Conservation (phyloP, 768 basidiomycete genomes). For the Mycena rebaudengoi region DNA sequence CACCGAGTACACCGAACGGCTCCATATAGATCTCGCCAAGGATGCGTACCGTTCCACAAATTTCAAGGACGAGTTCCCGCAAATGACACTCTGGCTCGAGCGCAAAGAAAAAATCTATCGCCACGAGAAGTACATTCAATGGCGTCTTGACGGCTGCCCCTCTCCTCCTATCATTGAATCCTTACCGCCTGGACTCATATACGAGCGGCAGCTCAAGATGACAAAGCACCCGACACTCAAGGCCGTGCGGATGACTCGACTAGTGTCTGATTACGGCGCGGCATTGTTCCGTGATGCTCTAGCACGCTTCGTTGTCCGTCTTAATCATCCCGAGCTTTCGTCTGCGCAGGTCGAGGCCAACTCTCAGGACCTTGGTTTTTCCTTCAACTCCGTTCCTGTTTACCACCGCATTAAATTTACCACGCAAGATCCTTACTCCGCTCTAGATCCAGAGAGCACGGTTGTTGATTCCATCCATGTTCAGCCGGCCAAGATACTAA, state of each 20-base stretch:
- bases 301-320: not conserved
- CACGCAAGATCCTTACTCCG: not conserved
- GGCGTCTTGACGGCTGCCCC: not conserved
- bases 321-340: not conserved
- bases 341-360: not conserved
- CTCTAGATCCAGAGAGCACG: no score
- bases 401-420: conserved; percentile 6
- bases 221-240: not conserved
- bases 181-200: not conserved
- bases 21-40: conserved; percentile 24
- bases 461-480: conserved; percentile 23
- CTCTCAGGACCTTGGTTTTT: not conserved
- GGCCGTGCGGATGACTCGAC: conserved; percentile 8
- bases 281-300: not conserved
- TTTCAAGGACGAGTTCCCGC: conserved; percentile 33
- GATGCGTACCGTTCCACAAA: conserved; percentile 34
- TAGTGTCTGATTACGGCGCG: not conserved
- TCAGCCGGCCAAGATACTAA: not conserved
- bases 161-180: not conserved
- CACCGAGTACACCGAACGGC: conserved; percentile 35
- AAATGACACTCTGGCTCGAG: conserved; percentile 12
- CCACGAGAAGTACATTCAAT: conserved; percentile 37
- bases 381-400: not conserved
- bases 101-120: conserved; percentile 45
- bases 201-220: not conserved